These are phyloP conservation scores for Tuber microsphaerosporum DNA, from an alignment of 495 filamentous ascomycete genomes.

Conservation along the genomic window DNA sequence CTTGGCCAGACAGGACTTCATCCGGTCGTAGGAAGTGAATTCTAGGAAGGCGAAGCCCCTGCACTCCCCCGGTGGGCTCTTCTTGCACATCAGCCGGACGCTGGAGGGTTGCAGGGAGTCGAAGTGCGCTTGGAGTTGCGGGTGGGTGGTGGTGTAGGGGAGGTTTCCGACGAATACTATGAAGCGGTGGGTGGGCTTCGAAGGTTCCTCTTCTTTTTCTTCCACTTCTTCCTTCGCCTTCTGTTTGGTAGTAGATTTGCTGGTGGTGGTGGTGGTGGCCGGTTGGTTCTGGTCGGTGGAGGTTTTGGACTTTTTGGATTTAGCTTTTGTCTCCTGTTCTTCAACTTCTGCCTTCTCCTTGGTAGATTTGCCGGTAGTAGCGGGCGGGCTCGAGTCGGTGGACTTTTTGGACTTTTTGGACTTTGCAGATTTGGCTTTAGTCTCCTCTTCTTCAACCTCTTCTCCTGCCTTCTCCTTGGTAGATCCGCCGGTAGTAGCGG, in stretches of 20 bases:
- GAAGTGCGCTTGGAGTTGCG: conserved; percentile 66
- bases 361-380: conserved; percentile 18
- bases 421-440: conserved; percentile 11
- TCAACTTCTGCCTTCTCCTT: too few relatives aligned
- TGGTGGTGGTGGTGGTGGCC: too few relatives aligned
- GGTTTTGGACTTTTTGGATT: too few relatives aligned
- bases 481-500: conserved; percentile 17
- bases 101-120: conserved; percentile 61
- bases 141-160: conserved; percentile 69
- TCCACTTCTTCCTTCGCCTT: too few relatives aligned
- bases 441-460: conserved; percentile 12
- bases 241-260: too few relatives aligned
- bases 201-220: neutral
- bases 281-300: too few relatives aligned
- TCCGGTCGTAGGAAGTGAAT: conserved; percentile 78
- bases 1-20: conserved; percentile 85
- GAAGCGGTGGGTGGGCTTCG: conserved; percentile 23
- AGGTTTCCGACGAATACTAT: conserved; percentile 60
- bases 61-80: conserved; percentile 59
- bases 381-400: conserved; percentile 21
- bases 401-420: conserved; percentile 30
- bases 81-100: conserved; percentile 69
- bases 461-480: neutral
- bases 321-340: too few relatives aligned
- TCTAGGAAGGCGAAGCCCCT: conserved; percentile 91